Conservation (phyloP, 805 yeast genomes). For the Candida endomychidarum region DNA sequence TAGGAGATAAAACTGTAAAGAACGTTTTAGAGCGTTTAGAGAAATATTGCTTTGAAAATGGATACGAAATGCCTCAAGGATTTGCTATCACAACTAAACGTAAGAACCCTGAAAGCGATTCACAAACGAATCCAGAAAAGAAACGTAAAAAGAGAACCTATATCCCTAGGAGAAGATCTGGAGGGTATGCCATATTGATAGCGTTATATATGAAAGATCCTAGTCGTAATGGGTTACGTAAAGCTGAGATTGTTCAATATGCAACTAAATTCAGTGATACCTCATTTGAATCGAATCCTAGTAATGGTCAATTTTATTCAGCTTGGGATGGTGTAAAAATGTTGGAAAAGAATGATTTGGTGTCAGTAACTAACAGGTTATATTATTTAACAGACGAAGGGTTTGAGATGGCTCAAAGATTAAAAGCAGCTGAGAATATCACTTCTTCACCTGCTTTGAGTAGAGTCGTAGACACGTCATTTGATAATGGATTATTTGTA, state of each 20-base stretch:
- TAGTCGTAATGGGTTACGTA: constrained; percentile 56
- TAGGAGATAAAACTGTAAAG: constrained; percentile 71
- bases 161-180: constrained; percentile 74
- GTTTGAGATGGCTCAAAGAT: constrained; percentile 53
- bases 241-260: constrained; percentile 52
- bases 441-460: constrained; percentile 22
- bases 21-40: constrained; percentile 47
- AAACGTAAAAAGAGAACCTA: constrained; percentile 39
- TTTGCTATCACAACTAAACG: constrained; percentile 17
- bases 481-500: constrained; percentile 35
- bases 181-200: constrained; percentile 79
- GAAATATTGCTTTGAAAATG: constrained; percentile 57
- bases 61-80: constrained; percentile 43
- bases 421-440: constrained; percentile 48
- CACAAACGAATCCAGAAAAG: constrained; percentile 6
- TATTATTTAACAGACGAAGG: constrained; percentile 75
- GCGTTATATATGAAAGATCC: constrained; percentile 54
- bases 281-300: constrained; percentile 59
- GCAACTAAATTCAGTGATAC: constrained; percentile 59
- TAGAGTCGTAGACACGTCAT: constrained; percentile 24
- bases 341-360: constrained; percentile 58
- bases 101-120: background rate
- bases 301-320: constrained; percentile 61
- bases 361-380: constrained; percentile 49
- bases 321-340: constrained; percentile 77